These are phyloP conservation scores for Aspergillus taichungensis DNA, from an alignment of 495 filamentous ascomycete species.

Conservation along the genomic window DNA sequence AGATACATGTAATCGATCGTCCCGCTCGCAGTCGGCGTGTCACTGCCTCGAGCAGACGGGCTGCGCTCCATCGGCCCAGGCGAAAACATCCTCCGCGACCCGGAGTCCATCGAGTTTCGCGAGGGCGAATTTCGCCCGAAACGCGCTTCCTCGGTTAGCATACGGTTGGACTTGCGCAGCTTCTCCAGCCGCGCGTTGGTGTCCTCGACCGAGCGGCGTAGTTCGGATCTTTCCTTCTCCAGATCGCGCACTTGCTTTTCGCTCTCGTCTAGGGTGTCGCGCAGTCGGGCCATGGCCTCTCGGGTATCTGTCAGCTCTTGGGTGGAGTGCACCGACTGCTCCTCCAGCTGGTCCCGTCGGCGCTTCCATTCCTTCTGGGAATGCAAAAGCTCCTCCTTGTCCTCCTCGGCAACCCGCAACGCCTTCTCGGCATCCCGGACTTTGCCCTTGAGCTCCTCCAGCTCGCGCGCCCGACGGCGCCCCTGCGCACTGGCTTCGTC, in stretches of 20 bases:
- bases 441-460: slow-evolving; percentile 74
- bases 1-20: slow-evolving; percentile 75
- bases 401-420: slow-evolving; percentile 58
- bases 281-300: slow-evolving; percentile 67
- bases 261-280: slow-evolving; percentile 73
- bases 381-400: slow-evolving; percentile 60
- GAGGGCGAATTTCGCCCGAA: slow-evolving; percentile 42
- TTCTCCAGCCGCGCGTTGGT: slow-evolving; percentile 68
- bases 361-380: slow-evolving; percentile 65
- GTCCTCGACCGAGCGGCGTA: slow-evolving; percentile 70
- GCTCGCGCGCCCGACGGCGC: slow-evolving; percentile 66
- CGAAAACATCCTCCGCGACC: slow-evolving; percentile 34
- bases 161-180: slow-evolving; percentile 62
- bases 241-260: slow-evolving; percentile 74
- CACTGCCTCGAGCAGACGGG: slow-evolving; percentile 29
- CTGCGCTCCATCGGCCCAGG: slow-evolving; percentile 31
- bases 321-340: slow-evolving; percentile 52
- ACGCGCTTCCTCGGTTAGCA: slow-evolving; percentile 33
- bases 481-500: slow-evolving; percentile 76
- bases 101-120: slow-evolving; percentile 60
- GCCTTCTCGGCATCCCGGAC: slow-evolving; percentile 71
- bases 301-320: slow-evolving; percentile 69
- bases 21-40: slow-evolving; percentile 26
- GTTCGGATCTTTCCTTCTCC: slow-evolving; percentile 70
- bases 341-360: slow-evolving; percentile 66